Base-by-base conservation (phyloP, 169 alveolate species). In the Plasmodium inui region DNA sequence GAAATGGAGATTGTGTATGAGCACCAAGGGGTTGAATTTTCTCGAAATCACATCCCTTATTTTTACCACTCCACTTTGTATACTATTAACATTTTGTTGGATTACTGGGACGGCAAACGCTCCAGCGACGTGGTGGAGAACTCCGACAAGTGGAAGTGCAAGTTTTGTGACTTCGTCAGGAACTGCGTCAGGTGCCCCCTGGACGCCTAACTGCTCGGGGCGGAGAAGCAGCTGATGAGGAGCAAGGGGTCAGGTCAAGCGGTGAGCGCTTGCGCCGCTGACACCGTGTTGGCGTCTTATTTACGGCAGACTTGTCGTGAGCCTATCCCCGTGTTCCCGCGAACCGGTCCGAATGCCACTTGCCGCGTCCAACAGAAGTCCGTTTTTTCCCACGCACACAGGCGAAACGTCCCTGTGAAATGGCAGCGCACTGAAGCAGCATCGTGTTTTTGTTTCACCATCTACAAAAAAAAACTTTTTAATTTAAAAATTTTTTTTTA, bases 91-190 rank as follows among this genome's bases (percentile, higher is more conserved):
- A 74, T 95, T 73, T 92, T 95, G 30, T 94, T 94, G 82, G 93
- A 95, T 19, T 96, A 95, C 92, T 96, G 98, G 98, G 98, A 96
- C 26, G 98, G 98, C 32, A 76, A 84, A 70, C 80, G 98, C 22
- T 95, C 95, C 12, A 86, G 96, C 67, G 97, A 96, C 53, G 96
- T 95, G 28, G 98, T 96, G 17, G 92, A 72, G 9, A 95, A 85
- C 73, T 79, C 88, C 6, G 98, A 96, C 81, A 82, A 92, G n/a
- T 96, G 98, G 98, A 96, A 96, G 95, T 96, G 98, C 80, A 96
- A 94, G 83, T 94, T 95, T 82, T 96, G 98, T 83, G 97, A 96
- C 76, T 95, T 95, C 92, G 94, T 92, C 85, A 95, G 92, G 57
- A 96, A 96, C 46, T 96, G 98, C 67, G 96, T 95, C 17, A 93